Percentiles rank a stretch among this genome's conserved stretches.
Conservation (phyloP, 2,329 filamentous ascomycete genomes). For the Pseudogymnoascus sp. region DNA sequence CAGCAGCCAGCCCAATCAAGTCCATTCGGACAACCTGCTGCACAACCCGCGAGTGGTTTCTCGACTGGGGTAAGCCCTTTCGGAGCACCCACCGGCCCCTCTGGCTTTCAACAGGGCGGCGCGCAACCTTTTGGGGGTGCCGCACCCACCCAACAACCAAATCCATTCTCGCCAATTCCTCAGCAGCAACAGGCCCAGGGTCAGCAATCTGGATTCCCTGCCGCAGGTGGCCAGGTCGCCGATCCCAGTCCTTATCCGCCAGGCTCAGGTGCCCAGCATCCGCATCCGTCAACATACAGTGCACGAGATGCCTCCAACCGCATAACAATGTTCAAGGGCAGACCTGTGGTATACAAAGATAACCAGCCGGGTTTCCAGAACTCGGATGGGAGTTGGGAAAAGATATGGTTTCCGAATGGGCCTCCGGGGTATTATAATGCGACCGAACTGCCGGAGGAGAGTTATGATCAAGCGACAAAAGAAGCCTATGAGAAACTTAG, state of each 20-base stretch:
- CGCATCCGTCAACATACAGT: slow-evolving; percentile 18
- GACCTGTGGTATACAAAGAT: slow-evolving; percentile 51
- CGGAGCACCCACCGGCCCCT: neutral
- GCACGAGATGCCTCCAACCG: slow-evolving; percentile 23
- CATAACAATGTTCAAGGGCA: slow-evolving; percentile 54
- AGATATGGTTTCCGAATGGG: slow-evolving; percentile 67
- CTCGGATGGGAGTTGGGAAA: slow-evolving; percentile 48
- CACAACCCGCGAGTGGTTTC: neutral
- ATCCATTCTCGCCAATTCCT: slow-evolving; percentile 9
- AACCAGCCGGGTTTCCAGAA: slow-evolving; percentile 39
- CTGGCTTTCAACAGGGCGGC: neutral
- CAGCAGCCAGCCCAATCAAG: slow-evolving; percentile 5
- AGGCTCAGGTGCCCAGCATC: slow-evolving; percentile 10
- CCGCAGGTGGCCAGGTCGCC: neutral
- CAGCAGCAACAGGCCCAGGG: slow-evolving; percentile 13
- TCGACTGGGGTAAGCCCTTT: neutral
- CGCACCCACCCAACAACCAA: slow-evolving; percentile 20
- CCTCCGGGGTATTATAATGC: slow-evolving; percentile 55
- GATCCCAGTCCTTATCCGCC: slow-evolving; percentile 9
- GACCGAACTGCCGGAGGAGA: slow-evolving; percentile 49
- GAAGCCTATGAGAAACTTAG: slow-evolving; percentile 56
- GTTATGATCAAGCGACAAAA: slow-evolving; percentile 52
- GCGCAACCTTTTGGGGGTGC: slow-evolving; percentile 28
- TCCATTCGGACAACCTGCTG: slow-evolving; percentile 9
- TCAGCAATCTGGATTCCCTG: neutral